Evolutionary conservation across 2,329 filamentous ascomycete genomes (phyloP), one percentile per base, ranked within the genome.

Genomic region (Aspergillus candidus): DNA sequence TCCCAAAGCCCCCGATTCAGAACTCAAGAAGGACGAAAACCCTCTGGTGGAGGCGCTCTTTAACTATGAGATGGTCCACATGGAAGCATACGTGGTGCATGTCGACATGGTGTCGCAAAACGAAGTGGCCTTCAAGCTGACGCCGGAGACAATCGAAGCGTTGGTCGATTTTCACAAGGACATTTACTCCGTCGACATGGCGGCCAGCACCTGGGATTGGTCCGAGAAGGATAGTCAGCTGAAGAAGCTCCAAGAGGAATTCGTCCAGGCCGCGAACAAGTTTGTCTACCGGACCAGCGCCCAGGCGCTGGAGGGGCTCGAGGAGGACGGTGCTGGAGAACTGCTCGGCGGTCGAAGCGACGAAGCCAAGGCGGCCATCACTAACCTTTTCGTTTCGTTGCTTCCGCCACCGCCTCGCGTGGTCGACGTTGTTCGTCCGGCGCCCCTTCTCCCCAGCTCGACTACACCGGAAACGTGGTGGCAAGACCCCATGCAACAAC

Each of bases 51-150:
- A 96, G 71, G 87, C 86, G 52, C 73, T 96, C 51, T 88, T 86
- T 78, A 94, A 94, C 78, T 93, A 91, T 70, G 86, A 94, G 73
- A 80, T 96, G 63, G 75, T 96, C 62, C 88, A 96, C 66, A 75
- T 97, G 58, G 90, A 97, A 72, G 93, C 93, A 41, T 98, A 98
- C 68, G 91, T 97, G 58, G 93, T 98, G 49, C 91, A 97, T 69
- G 89, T 98, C 69, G 93, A 98, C 74, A 95, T 97, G 89, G 91
- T 98, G 48, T 82, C 94, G 60, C 86, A 90, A 70, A 93, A 94
- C 67, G 93, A 97, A 74, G 89, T 98, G 61, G 93, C 90, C 56
- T 97, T 90, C 79, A 98, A 98, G 79, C 79, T 98, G 61, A 97
- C 90, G 17, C 80, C 84, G 46, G 93, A 97, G 66, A 89, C 90